phyloP scores from a whole-genome alignment of 2,329 filamentous ascomycete genomes.

The Penicillium frequentans region DNA sequence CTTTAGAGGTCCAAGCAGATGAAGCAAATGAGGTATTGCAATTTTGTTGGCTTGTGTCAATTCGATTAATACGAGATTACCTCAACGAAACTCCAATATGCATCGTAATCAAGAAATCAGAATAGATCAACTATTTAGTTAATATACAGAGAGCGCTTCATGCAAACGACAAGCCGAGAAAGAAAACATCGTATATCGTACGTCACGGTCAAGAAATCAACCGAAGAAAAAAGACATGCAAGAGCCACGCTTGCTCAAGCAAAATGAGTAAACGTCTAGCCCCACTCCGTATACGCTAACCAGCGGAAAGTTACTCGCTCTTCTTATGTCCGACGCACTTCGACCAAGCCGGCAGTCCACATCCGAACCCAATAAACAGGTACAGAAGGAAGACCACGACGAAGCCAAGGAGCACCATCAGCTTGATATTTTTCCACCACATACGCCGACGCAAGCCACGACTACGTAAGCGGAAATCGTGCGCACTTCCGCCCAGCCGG shows the following conservation, averaged over 20 bases:
- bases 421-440: conserved; percentile 99
- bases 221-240: not conserved
- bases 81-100: not conserved
- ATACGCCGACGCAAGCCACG: conserved; percentile 84
- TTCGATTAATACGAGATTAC: not conserved
- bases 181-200: not conserved
- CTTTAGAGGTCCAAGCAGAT: not conserved
- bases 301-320: not conserved
- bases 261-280: not conserved
- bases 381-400: conserved; percentile 67
- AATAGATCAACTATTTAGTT: conserved; percentile 1
- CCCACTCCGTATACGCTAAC: not conserved
- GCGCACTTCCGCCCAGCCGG: conserved; percentile 78
- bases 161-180: not conserved
- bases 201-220: not conserved
- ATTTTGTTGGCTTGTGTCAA: not conserved
- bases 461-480: conserved; percentile 87
- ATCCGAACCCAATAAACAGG: conserved; percentile 70
- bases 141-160: not conserved
- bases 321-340: conserved; percentile 39
- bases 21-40: too few relatives aligned
- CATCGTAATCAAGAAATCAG: conserved; percentile 8
- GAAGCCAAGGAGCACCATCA: conserved; percentile 83
- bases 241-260: not conserved
- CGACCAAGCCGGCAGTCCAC: conserved; percentile 62